phyloP scores from a whole-genome alignment of 1,284 basidiomycete genomes.

The Pseudozyma hubeiensis region DNA sequence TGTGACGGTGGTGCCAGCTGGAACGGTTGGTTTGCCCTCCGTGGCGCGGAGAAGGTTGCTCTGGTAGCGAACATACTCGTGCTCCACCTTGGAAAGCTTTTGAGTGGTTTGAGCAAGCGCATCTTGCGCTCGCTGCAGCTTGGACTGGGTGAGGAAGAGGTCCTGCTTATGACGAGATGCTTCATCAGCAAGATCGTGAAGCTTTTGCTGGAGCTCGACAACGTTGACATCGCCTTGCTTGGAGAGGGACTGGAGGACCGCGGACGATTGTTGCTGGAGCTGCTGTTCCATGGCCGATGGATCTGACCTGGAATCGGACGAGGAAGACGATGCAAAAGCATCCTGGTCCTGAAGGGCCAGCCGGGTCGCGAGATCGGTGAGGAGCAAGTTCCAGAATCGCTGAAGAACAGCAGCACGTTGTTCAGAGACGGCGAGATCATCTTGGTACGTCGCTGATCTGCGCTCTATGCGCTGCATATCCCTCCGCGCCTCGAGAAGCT shows the following conservation, averaged over 20 bases:
- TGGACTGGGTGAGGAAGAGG: conserved; percentile 49
- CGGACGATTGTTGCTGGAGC: conserved; percentile 33
- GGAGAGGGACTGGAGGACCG: conserved; percentile 41
- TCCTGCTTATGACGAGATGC: conserved; percentile 49
- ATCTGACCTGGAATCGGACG: conserved; percentile 21
- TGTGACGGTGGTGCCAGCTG: conserved; percentile 18
- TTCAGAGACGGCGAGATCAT: conserved; percentile 40
- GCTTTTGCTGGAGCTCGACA: conserved; percentile 37
- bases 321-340: conserved; percentile 16
- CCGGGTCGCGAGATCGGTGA: conserved; percentile 34
- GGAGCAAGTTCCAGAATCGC: conserved; percentile 53
- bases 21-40: conserved; percentile 40
- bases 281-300: conserved; percentile 25
- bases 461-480: conserved; percentile 47
- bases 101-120: conserved; percentile 25
- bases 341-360: conserved; percentile 43
- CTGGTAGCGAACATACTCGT: conserved; percentile 51
- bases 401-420: conserved; percentile 43
- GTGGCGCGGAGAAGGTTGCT: conserved; percentile 51
- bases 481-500: conserved; percentile 57
- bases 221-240: conserved; percentile 43
- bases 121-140: conserved; percentile 42
- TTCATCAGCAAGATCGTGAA: conserved; percentile 46
- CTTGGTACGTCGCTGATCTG: conserved; percentile 20
- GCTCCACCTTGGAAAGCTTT: conserved; percentile 45